phyloP scores from a whole-genome alignment of 164 flowering plant species.

The Hamamelis virginiana region DNA sequence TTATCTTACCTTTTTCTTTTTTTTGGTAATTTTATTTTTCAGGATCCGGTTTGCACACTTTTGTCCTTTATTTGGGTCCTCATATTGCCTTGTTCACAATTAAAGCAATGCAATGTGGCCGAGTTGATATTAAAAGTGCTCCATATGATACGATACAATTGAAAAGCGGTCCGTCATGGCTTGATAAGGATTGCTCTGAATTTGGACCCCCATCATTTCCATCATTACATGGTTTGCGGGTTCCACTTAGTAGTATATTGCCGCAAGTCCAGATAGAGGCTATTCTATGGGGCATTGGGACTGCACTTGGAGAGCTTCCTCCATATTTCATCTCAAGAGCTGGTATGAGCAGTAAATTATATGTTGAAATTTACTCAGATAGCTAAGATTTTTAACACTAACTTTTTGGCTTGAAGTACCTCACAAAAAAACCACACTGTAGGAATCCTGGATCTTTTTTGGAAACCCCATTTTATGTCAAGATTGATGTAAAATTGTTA shows the following conservation, averaged over 20 bases:
- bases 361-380: neutral
- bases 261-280: constrained; percentile 91
- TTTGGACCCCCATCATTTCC: constrained; percentile 75
- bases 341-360: constrained; percentile 38
- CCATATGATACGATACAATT: constrained; percentile 92
- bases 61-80: constrained; percentile 90
- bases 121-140: constrained; percentile 83
- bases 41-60: constrained; percentile 97
- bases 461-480: too few relatives aligned
- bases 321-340: constrained; percentile 97
- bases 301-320: constrained; percentile 99
- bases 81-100: constrained; percentile 87
- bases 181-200: constrained; percentile 76
- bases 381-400: neutral
- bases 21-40: constrained; percentile 10
- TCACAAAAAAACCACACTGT: too few relatives aligned
- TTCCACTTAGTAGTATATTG: constrained; percentile 83
- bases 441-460: too few relatives aligned
- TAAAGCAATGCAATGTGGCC: constrained; percentile 87
- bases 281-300: constrained; percentile 91
- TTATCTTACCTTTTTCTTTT: neutral
- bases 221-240: constrained; percentile 41
- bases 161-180: constrained; percentile 85
- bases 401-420: neutral
- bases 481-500: too few relatives aligned